Evolutionary conservation across 345 rosid species (phyloP), one percentile per base, ranked within the genome.

Genomic region (Eucalyptus cladocalyx): DNA sequence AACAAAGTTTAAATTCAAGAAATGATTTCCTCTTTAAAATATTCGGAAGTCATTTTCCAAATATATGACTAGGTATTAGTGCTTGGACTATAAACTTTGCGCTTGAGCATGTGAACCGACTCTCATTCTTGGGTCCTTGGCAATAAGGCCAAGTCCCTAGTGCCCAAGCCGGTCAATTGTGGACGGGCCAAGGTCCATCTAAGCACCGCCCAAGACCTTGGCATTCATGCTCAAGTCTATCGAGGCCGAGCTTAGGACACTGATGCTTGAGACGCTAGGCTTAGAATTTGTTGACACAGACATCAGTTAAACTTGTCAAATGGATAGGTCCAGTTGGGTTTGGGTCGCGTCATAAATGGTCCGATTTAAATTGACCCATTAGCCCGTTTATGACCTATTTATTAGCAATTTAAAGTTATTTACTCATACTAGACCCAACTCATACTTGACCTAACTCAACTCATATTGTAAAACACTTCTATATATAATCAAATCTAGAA

Each of bases 41-140:
- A 8, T 53, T 53, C 0, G 1, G 0, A 8, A 53, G 4, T 19
- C 24, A 53, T 19, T 8, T 53, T 53, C 0, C 5, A 2, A 53
- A 53, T 53, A 53, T 2, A 24, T 56, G 30, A 56, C 13, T 56
- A 56, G 28, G 62, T 53, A 53, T 19, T 24, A 4, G 30, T 24
- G 30, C 13, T 56, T 56, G 62, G 30, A 56, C 30, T 24, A 56
- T 0, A 56, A 56, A 56, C 30, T 56, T 24, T 56, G 3, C 6
- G 2, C 62, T 56, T 56, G 13, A 56, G 62, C 13, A 56, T 56
- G 62, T 56, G 62, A 56, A 56, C 13, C 62, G 2, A 56, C 62
- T 56, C 62, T 56, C 62, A 56, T 56, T 56, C 62, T 56, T 24
- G 28, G 12, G 62, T 56, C 62, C 62, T 56, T 56, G 6, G 62